phyloP scores from a whole-genome alignment of 495 filamentous ascomycete genomes.

The Recurvomyces mirabilis region DNA sequence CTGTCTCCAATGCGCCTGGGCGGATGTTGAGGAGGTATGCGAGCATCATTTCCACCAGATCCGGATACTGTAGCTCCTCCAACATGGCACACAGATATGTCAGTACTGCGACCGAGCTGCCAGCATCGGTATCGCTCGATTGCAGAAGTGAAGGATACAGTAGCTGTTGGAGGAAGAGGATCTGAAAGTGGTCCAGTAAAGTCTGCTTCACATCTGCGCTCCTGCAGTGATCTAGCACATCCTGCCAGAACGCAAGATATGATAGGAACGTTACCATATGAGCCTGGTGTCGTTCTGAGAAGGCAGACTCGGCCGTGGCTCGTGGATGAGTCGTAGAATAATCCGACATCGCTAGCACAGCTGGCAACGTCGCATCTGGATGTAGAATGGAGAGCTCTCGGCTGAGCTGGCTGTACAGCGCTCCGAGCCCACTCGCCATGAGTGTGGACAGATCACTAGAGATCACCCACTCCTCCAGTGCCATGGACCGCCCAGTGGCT shows the following conservation, averaged over 20 bases:
- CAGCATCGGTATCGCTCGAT: conserved; percentile 91
- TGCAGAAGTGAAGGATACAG: conserved; percentile 94
- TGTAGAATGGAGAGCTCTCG: conserved; percentile 37
- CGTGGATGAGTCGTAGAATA: conserved; percentile 51
- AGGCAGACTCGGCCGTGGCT: conserved; percentile 58
- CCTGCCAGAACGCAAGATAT: conserved; percentile 94
- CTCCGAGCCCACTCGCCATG: conserved; percentile 92
- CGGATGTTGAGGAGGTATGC: conserved; percentile 66
- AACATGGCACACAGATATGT: conserved; percentile 88
- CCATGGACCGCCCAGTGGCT: conserved; percentile 67
- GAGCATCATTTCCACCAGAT: conserved; percentile 86
- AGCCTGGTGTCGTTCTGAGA: conserved; percentile 56
- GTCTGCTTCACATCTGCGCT: conserved; percentile 86
- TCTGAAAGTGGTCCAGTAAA: conserved; percentile 90
- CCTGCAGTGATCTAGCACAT: conserved; percentile 88
- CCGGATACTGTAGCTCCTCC: conserved; percentile 79
- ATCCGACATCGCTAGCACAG: conserved; percentile 77
- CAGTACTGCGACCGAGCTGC: conserved; percentile 88
- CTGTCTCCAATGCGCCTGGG: too few species aligned
- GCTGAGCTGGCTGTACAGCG: conserved; percentile 92
- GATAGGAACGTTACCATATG: conserved; percentile 90
- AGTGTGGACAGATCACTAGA: conserved; percentile 92
- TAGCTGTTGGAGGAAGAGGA: conserved; percentile 90
- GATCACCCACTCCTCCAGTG: conserved; percentile 88
- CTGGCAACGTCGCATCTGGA: conserved; percentile 56